Evolutionary conservation across 23 red algal genomes (phyloP).

Genomic region (Gracilaria domingensis): DNA sequence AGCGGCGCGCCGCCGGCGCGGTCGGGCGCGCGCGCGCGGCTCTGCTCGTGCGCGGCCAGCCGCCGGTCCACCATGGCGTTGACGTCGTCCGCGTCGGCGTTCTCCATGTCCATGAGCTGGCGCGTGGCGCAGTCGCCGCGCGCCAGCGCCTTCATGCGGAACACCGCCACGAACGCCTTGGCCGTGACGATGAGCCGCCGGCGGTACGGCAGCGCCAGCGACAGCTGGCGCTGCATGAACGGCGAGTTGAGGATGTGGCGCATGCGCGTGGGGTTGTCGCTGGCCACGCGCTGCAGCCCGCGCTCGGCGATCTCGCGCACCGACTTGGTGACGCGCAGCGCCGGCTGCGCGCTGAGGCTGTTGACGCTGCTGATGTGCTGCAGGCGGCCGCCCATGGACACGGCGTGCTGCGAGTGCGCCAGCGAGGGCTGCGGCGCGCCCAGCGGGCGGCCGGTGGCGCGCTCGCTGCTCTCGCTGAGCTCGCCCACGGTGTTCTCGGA

Average conservation of each 20-base stretch:
- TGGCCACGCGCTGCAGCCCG: slow-evolving; percentile 54
- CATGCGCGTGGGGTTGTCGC: slow-evolving; percentile 59
- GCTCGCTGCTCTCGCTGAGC: slow-evolving; percentile 30
- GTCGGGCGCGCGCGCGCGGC: background rate
- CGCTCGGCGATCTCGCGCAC: slow-evolving; percentile 52
- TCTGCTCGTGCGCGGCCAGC: slow-evolving; percentile 10
- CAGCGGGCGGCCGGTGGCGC: background rate
- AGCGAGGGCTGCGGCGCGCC: background rate
- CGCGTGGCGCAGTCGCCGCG: slow-evolving; percentile 28
- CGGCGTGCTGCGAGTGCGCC: background rate
- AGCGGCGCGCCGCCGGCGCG: background rate
- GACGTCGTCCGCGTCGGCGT: slow-evolving; percentile 48
- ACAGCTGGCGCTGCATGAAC: slow-evolving; percentile 54
- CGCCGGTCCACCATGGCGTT: slow-evolving; percentile 67
- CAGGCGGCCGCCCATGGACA: background rate
- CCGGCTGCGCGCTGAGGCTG: slow-evolving; percentile 17
- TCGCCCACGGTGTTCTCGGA: slow-evolving; percentile 28
- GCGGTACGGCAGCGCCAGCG: slow-evolving; percentile 52
- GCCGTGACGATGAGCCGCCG: slow-evolving; percentile 55
- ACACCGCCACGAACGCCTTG: slow-evolving; percentile 68
- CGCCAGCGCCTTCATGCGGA: slow-evolving; percentile 54
- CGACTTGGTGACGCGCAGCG: slow-evolving; percentile 35
- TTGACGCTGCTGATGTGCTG: slow-evolving; percentile 23
- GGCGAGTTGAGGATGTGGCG: slow-evolving; percentile 21
- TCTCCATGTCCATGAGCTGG: slow-evolving; percentile 19